Evolutionary conservation across 805 yeast species (phyloP).

Genomic region (Saturnispora quitensis): DNA sequence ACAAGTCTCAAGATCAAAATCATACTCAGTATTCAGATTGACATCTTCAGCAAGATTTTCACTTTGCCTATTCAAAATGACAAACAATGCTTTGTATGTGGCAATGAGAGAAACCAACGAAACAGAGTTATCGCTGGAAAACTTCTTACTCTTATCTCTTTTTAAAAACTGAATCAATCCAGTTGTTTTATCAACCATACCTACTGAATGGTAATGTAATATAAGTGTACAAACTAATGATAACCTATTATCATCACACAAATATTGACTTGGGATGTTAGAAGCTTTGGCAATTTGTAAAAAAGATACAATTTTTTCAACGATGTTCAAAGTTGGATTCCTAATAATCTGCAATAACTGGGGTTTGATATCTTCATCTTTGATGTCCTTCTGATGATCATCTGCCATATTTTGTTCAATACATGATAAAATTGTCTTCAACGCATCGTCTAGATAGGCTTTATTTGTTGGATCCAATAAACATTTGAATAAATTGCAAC

Average conservation of each 20-base stretch:
- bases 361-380: background rate
- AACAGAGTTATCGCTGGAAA: slow-evolving; percentile 15
- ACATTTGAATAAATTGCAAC: slow-evolving; percentile 22
- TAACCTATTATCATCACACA: slow-evolving; percentile 24
- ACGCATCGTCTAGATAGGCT: slow-evolving; percentile 16
- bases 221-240: slow-evolving; percentile 25
- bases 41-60: background rate
- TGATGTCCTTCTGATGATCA: slow-evolving; percentile 7
- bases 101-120: slow-evolving; percentile 25
- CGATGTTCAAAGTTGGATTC: slow-evolving; percentile 5
- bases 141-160: slow-evolving; percentile 8
- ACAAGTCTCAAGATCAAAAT: background rate
- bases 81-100: slow-evolving; percentile 18
- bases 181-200: slow-evolving; percentile 17
- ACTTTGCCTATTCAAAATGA: slow-evolving; percentile 16
- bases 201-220: slow-evolving; percentile 20
- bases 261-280: slow-evolving; percentile 5
- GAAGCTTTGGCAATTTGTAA: slow-evolving; percentile 1
- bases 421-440: slow-evolving; percentile 18
- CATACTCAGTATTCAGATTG: background rate
- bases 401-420: slow-evolving; percentile 17
- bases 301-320: background rate
- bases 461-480: slow-evolving; percentile 20
- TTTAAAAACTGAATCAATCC: slow-evolving; percentile 21
- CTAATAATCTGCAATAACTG: background rate